Conservation (phyloP, 371 early-diverging fungal genomes). For the Massospora cicadina region DNA sequence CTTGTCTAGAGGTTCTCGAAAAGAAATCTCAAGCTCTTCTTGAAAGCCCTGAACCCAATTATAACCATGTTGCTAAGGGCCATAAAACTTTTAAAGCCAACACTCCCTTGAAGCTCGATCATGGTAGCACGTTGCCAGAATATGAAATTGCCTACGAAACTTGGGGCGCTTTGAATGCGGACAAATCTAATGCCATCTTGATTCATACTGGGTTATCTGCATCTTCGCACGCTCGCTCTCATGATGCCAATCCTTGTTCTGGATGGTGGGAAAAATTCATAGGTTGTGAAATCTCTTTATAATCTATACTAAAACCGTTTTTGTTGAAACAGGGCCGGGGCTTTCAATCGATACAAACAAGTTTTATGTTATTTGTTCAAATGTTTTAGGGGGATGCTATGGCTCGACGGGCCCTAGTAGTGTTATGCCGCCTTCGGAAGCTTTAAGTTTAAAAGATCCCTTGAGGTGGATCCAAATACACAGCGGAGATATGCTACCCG, state of each 20-base stretch:
- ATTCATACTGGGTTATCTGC: conserved; percentile 76
- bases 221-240: conserved; percentile 65
- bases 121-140: conserved; percentile 64
- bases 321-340: conserved; percentile 33
- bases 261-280: conserved; percentile 98
- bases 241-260: conserved; percentile 45
- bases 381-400: conserved; percentile 74
- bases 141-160: conserved; percentile 70
- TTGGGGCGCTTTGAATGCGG: conserved; percentile 58
- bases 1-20: conserved; percentile 54
- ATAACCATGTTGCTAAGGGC: conserved; percentile 67
- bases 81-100: conserved; percentile 46
- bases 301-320: no score
- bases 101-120: conserved; percentile 52
- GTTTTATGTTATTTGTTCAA: conserved; percentile 75
- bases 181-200: conserved; percentile 52
- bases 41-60: conserved; percentile 71
- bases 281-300: conserved; percentile 23
- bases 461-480: conserved; percentile 51
- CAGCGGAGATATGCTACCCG: conserved; percentile 63
- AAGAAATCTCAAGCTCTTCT: conserved; percentile 45
- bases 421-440: neutral
- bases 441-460: conserved; percentile 10
- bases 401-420: conserved; percentile 62
- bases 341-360: conserved; percentile 63